These are phyloP conservation scores for Ophiorrhiza pumila DNA, from an alignment of 257 asterid species.

Conservation along the genomic window DNA sequence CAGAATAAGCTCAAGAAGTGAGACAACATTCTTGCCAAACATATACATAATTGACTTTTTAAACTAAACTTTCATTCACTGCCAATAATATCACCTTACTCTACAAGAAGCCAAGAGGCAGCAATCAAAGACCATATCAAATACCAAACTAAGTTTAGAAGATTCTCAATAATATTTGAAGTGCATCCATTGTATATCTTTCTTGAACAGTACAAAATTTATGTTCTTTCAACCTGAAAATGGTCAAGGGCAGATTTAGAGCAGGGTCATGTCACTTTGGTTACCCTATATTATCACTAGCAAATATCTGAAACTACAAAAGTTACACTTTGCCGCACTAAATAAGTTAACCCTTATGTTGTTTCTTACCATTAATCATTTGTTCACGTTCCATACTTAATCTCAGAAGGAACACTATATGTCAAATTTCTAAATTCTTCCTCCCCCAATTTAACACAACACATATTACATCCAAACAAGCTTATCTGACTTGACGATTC, in stretches of 20 bases:
- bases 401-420: neutral
- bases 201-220: neutral
- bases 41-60: neutral
- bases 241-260: neutral
- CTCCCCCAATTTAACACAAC: neutral
- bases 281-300: neutral
- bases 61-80: neutral
- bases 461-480: neutral
- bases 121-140: neutral
- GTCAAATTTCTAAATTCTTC: too few relatives aligned
- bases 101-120: neutral
- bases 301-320: neutral
- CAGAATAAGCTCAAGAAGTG: neutral
- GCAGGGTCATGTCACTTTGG: neutral
- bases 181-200: neutral
- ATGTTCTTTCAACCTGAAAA: neutral
- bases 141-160: neutral
- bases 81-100: neutral
- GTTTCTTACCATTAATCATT: neutral
- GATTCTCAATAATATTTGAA: neutral
- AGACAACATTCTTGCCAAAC: neutral
- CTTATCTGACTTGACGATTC: too few relatives aligned
- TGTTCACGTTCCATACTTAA: neutral
- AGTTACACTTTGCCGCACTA: too few relatives aligned
- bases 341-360: too few relatives aligned